Evolutionary conservation across 805 yeast species (phyloP).

Genomic region (Metschnikowia colocasiae): DNA sequence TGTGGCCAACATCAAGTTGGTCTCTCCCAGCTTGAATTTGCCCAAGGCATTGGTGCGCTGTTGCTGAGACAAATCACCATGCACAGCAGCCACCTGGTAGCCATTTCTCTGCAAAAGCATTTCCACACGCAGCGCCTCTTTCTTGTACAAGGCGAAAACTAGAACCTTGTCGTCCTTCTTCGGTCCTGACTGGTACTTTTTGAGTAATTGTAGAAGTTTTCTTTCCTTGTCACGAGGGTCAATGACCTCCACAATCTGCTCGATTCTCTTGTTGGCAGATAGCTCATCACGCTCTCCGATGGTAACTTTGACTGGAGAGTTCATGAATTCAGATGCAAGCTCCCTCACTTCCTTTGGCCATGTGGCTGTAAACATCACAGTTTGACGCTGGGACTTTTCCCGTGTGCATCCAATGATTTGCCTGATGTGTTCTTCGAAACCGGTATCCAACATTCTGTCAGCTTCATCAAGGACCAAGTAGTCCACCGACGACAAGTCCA

Average conservation of each 20-base stretch:
- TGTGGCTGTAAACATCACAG: constrained; percentile 99
- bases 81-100: constrained; percentile 85
- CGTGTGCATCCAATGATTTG: constrained; percentile 65
- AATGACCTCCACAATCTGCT: constrained; percentile 89
- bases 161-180: constrained; percentile 75
- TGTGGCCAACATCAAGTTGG: constrained; percentile 82
- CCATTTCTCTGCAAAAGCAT: constrained; percentile 67
- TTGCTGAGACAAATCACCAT: constrained; percentile 89
- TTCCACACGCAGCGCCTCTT: constrained; percentile 93
- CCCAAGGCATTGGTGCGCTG: constrained; percentile 88
- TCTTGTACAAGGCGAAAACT: constrained; percentile 91
- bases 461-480: constrained; percentile 95
- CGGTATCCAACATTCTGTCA: constrained; percentile 97
- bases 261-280: constrained; percentile 89
- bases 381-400: constrained; percentile 57
- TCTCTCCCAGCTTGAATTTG: constrained; percentile 76
- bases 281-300: constrained; percentile 94
- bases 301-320: constrained; percentile 78
- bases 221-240: constrained; percentile 74
- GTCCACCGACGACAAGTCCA: constrained; percentile 60
- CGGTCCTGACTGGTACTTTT: constrained; percentile 66
- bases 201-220: constrained; percentile 65
- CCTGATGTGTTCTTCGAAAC: constrained; percentile 95
- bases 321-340: constrained; percentile 82
- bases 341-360: constrained; percentile 99